Evolutionary conservation across 768 basidiomycete species (phyloP).

Genomic region (Suillus subalutaceus): DNA sequence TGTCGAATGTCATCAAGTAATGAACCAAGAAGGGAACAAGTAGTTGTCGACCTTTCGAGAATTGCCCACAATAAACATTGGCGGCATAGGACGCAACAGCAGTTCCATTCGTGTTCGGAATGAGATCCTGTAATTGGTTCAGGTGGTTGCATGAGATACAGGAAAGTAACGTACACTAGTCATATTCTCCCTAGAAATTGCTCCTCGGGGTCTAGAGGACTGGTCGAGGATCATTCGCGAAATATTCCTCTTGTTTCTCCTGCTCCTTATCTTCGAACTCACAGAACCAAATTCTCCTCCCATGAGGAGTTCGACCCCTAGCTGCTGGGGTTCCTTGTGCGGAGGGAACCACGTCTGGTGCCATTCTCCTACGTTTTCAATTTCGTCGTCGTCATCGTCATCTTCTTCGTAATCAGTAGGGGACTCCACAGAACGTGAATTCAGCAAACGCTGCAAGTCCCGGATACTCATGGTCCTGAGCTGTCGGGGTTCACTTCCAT

Average conservation of each 20-base stretch:
- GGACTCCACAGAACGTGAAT: conserved; percentile 14
- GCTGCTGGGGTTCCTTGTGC: conserved; percentile 60
- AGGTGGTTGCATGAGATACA: conserved; percentile 1
- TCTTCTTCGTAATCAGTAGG: conserved; percentile 45
- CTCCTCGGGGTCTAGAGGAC: conserved; percentile 36
- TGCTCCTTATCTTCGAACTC: conserved; percentile 48
- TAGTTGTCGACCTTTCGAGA: conserved; percentile 58
- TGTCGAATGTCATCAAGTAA: conserved; percentile 28
- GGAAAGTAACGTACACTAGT: conserved; percentile 47
- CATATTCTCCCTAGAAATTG: conserved; percentile 53
- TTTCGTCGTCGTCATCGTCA: conserved; percentile 38
- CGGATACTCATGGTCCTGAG: conserved; percentile 23
- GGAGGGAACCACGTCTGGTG: conserved; percentile 37
- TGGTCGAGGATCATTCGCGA: conserved; percentile 51
- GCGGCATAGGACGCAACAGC: conserved; percentile 72
- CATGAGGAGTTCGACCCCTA: conserved; percentile 65
- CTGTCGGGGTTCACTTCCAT: conserved; percentile 8
- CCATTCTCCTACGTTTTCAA: conserved; percentile 24
- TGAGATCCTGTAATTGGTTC: conserved; percentile 50
- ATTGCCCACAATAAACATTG: conserved; percentile 87
- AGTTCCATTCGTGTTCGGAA: conserved; percentile 82
- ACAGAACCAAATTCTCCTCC: conserved; percentile 83
- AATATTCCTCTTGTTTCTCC: conserved; percentile 48
- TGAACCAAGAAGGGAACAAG: conserved; percentile 10
- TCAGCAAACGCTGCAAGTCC: conserved; percentile 28